A percentile compares a stretch with the other conserved stretches of the same genome.
Conservation (phyloP, 2,329 filamentous ascomycete species). For the Tolypocladium tropicale region DNA sequence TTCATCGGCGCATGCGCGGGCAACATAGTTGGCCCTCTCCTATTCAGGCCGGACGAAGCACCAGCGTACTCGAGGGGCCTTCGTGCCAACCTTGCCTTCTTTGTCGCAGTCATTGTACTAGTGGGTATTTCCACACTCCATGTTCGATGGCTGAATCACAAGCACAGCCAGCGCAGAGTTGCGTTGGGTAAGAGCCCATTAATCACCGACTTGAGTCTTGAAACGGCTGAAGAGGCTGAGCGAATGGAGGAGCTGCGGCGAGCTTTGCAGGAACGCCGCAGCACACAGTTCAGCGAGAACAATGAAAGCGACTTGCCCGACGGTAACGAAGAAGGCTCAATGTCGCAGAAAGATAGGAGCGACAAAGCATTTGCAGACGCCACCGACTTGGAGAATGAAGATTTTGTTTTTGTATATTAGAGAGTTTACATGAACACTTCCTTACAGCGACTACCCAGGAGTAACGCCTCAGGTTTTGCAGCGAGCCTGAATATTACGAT, state of each 20-base stretch:
- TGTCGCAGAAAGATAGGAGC: constrained; percentile 3
- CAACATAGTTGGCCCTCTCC: constrained; percentile 55
- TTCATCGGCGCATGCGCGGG: constrained; percentile 57
- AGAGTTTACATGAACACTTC: not conserved
- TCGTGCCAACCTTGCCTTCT: constrained; percentile 49
- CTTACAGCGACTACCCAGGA: too few species aligned
- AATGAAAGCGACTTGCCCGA: constrained; percentile 6
- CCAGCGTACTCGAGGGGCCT: constrained; percentile 38
- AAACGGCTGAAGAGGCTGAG: constrained; percentile 31
- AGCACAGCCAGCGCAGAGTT: constrained; percentile 42
- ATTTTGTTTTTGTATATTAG: constrained; percentile 49
- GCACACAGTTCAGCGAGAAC: constrained; percentile 4
- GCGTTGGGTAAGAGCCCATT: constrained; percentile 48
- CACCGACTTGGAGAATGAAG: constrained; percentile 52
- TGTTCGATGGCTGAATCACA: constrained; percentile 41
- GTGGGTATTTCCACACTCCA: constrained; percentile 32
- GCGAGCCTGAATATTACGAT: too few species aligned
- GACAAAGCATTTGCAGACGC: constrained; percentile 33
- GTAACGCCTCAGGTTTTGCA: too few species aligned
- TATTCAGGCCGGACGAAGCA: constrained; percentile 46
- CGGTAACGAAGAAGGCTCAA: constrained; percentile 3
- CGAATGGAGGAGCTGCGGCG: constrained; percentile 21
- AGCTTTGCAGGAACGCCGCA: constrained; percentile 7
- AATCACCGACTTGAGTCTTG: constrained; percentile 50
- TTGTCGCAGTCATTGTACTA: constrained; percentile 46